phyloP scores from a whole-genome alignment of 2,329 filamentous ascomycete species.

The Alternaria sp. region DNA sequence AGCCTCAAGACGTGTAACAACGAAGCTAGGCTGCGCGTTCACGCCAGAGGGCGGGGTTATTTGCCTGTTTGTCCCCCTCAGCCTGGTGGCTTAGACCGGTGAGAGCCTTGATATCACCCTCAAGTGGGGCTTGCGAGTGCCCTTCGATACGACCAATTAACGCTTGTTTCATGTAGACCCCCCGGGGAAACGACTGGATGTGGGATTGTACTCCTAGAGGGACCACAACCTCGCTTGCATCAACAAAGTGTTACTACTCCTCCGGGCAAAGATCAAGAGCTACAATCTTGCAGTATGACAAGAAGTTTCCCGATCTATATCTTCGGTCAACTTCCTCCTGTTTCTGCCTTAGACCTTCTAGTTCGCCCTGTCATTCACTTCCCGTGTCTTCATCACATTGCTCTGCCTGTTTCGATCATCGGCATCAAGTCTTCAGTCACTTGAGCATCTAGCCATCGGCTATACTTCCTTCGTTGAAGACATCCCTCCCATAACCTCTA shows the following conservation, averaged over 20 bases:
- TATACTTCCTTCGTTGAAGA: background rate
- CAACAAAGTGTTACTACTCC: constrained; percentile 15
- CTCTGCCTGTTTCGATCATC: background rate
- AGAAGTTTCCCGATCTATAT: constrained; percentile 16
- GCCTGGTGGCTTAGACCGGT: constrained; percentile 31
- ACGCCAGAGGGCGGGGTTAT: constrained; percentile 9
- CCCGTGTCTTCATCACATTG: background rate
- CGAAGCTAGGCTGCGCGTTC: constrained; percentile 1
- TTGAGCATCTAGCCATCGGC: background rate
- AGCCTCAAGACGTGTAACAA: constrained; percentile 14
- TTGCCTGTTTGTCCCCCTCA: constrained; percentile 18
- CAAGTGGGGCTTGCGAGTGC: constrained; percentile 20
- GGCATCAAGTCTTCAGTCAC: background rate
- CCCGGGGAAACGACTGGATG: constrained; percentile 1
- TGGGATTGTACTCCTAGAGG: constrained; percentile 7
- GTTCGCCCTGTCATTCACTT: constrained; percentile 10
- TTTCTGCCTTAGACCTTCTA: constrained; percentile 16
- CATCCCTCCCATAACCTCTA: background rate
- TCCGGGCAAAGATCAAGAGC: constrained; percentile 6
- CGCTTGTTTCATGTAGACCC: constrained; percentile 6
- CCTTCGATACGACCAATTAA: constrained; percentile 18
- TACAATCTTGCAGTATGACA: constrained; percentile 10
- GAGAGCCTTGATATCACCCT: constrained; percentile 17
- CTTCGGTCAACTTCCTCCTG: constrained; percentile 14
- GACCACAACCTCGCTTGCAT: constrained; percentile 17